Evolutionary conservation across 2,329 filamentous ascomycete species (phyloP).

Genomic region (Saccharata proteae): DNA sequence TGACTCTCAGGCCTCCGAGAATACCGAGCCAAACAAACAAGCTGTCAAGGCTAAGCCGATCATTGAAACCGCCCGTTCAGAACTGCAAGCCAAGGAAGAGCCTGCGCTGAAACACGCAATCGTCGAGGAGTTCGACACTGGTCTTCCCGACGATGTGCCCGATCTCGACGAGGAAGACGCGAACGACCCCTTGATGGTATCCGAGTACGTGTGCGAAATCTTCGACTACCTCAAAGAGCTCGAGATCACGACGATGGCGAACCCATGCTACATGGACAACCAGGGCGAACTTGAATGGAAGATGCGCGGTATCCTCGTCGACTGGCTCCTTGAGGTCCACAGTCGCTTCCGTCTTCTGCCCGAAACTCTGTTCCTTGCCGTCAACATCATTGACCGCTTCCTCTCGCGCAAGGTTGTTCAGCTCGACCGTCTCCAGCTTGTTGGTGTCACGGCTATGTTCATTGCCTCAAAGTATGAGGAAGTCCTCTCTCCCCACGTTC

Average conservation of each 20-base stretch:
- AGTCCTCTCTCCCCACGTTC: slow-evolving; percentile 89
- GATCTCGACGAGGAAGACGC: slow-evolving; percentile 77
- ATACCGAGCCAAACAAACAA: slow-evolving; percentile 48
- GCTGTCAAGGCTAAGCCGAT: slow-evolving; percentile 18
- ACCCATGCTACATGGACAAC: slow-evolving; percentile 88
- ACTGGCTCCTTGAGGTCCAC: slow-evolving; percentile 98
- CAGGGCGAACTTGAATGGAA: slow-evolving; percentile 97
- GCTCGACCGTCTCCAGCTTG: slow-evolving; percentile 88
- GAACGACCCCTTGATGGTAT: slow-evolving; percentile 93
- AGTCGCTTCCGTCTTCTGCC: slow-evolving; percentile 91
- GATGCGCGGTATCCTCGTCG: slow-evolving; percentile 90
- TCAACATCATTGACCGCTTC: slow-evolving; percentile 98
- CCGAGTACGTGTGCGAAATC: slow-evolving; percentile 93
- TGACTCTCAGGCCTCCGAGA: slow-evolving; percentile 43
- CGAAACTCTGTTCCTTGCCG: slow-evolving; percentile 89
- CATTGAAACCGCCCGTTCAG: slow-evolving; percentile 14
- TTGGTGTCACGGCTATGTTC: slow-evolving; percentile 98
- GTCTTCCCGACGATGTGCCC: slow-evolving; percentile 18
- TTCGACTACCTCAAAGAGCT: slow-evolving; percentile 90
- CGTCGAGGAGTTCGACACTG: slow-evolving; percentile 31
- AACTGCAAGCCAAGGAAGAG: slow-evolving; percentile 19
- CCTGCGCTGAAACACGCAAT: slow-evolving; percentile 15
- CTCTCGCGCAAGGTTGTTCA: slow-evolving; percentile 91
- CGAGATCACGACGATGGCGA: slow-evolving; percentile 69
- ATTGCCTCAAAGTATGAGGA: slow-evolving; percentile 99